Percentiles rank a stretch among this genome's conserved stretches.
phyloP scores from a whole-genome alignment of 129 eudicot genomes.

The Arctium lappa region DNA sequence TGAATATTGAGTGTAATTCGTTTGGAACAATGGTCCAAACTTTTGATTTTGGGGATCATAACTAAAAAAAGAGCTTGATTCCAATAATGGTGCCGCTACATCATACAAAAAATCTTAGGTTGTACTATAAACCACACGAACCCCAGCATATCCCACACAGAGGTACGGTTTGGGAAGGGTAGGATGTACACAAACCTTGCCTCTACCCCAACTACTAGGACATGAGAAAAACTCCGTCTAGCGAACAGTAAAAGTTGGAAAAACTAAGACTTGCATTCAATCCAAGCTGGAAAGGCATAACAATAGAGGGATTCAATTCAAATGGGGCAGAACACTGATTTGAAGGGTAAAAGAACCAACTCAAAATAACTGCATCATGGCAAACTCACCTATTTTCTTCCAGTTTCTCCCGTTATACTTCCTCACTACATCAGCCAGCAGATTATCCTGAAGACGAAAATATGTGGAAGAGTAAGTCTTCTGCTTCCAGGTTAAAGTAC shows the following conservation, averaged over 20 bases:
- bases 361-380: background rate
- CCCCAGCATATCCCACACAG: background rate
- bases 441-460: conserved; percentile 33
- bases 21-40: background rate
- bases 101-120: background rate
- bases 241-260: background rate
- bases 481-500: background rate
- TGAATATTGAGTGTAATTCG: background rate
- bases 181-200: background rate
- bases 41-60: no score
- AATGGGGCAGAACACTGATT: background rate
- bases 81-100: background rate
- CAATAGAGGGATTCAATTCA: background rate
- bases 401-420: conserved; percentile 39
- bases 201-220: background rate
- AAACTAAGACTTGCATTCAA: background rate
- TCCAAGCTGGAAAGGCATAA: background rate
- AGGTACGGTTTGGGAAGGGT: no score
- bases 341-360: background rate
- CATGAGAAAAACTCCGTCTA: background rate
- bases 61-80: background rate
- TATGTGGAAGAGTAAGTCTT: background rate
- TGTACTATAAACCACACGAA: background rate
- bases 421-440: conserved; percentile 40
- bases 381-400: conserved; percentile 51